phyloP scores from a whole-genome alignment of 1,284 basidiomycete species.

The Fomitopsis palustris region DNA sequence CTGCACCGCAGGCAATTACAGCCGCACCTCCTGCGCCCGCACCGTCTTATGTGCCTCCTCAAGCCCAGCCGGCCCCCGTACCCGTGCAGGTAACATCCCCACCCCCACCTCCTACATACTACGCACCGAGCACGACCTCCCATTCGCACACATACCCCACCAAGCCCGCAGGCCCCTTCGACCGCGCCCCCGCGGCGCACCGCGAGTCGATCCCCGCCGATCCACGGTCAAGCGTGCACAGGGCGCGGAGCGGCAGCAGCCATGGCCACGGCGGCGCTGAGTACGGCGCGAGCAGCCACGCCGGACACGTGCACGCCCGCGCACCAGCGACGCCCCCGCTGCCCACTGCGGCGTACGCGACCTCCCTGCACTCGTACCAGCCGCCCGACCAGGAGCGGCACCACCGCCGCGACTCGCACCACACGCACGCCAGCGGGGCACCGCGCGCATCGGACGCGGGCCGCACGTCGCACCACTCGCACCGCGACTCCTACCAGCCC shows the following conservation, averaged over 20 bases:
- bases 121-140: neutral
- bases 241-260: neutral
- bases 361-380: neutral
- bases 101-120: conserved; percentile 1
- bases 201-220: conserved; percentile 10
- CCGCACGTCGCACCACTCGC: neutral
- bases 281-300: neutral
- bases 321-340: neutral
- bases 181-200: conserved; percentile 16
- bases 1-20: neutral
- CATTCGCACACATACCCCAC: neutral
- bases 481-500: neutral
- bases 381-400: neutral
- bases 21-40: neutral
- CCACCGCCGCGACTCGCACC: neutral
- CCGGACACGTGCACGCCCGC: neutral
- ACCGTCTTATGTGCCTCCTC: conserved; percentile 1
- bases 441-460: neutral
- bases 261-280: neutral
- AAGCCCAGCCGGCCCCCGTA: neutral
- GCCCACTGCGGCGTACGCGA: neutral
- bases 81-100: conserved; percentile 7
- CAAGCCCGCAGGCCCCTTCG: conserved; percentile 15
- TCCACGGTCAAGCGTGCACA: conserved; percentile 1
- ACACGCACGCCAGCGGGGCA: neutral